These are phyloP conservation scores for Neurospora hispaniola DNA, from an alignment of 495 filamentous ascomycete genomes.

Conservation along the genomic window DNA sequence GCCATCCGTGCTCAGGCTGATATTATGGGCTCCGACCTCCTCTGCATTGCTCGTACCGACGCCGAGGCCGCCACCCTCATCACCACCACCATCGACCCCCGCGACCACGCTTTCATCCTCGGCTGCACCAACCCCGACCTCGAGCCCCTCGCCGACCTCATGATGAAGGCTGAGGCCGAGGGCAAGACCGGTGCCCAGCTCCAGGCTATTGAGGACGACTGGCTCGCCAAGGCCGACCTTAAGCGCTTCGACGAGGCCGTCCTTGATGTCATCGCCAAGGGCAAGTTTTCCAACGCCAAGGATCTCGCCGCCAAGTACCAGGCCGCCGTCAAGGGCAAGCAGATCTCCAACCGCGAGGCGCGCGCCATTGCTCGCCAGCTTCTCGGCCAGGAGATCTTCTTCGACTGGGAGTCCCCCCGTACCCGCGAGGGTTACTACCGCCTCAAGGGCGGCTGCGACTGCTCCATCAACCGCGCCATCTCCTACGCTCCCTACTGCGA, in stretches of 20 bases:
- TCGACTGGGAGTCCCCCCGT: constrained; percentile 85
- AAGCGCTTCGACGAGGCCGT: constrained; percentile 91
- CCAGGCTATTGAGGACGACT: constrained; percentile 86
- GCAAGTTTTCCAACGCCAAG: constrained; percentile 50
- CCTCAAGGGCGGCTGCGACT: constrained; percentile 82
- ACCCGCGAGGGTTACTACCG: constrained; percentile 94
- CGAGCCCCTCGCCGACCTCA: constrained; percentile 79
- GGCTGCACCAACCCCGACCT: constrained; percentile 79
- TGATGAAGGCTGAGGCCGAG: constrained; percentile 71
- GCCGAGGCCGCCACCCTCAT: constrained; percentile 96
- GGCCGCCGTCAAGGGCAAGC: constrained; percentile 60
- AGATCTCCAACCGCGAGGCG: constrained; percentile 60
- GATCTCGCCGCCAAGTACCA: constrained; percentile 56
- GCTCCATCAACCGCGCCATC: constrained; percentile 80
- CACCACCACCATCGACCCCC: constrained; percentile 87
- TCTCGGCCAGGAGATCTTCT: constrained; percentile 73
- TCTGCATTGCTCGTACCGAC: constrained; percentile 89
- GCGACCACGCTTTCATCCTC: constrained; percentile 89
- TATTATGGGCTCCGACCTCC: constrained; percentile 89
- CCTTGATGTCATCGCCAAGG: constrained; percentile 61
- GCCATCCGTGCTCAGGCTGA: constrained; percentile 96
- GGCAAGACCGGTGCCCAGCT: constrained; percentile 76
- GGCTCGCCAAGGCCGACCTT: constrained; percentile 71
- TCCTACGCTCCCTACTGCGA: constrained; percentile 93
- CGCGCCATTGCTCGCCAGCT: constrained; percentile 73